Evolutionary conservation across 306 rosid genomes (phyloP), one percentile per base, ranked within the genome.

Genomic region (Pyrus bretschneideri): DNA sequence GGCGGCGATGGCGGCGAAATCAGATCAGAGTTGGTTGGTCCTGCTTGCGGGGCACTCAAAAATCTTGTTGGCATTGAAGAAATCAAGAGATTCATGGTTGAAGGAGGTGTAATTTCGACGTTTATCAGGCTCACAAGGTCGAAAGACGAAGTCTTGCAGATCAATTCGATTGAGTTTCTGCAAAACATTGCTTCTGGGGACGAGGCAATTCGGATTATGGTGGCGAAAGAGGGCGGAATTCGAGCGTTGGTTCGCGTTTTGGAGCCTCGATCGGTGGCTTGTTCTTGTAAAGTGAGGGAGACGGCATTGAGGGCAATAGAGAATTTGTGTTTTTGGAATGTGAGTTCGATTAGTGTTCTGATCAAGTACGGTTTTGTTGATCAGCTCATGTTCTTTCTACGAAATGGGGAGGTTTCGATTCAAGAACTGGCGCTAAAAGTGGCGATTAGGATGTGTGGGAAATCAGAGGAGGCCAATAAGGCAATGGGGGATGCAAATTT

Each of bases 11-110:
- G 85, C 65, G 79, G 73, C 15, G 69, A 31, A 17, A 38, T 30
- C 31, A 71, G 84, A 59, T 67, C 82, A n/a, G 96, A 87, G 42
- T 78, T 91, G 85, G 80, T 93, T 54, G 76, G 86, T 79, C 79
- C 90, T 49, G 86, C 96, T 68, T 93, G 96, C 76, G 97, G 91
- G 72, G 91, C 85, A 6, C 80, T 93, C 58, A 84, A 84, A 76
- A 91, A 93, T 85, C 97, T 93, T 3, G 79, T 86, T 11, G 85
- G 86, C 19, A 88, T 89, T 44, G 98, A 89, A 73, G 98, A 93
- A 71, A 93, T 93, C 7, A 85, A 88, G 87, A 87, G 96, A 78
- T 93, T 91, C 68, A 80, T 93, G 95, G 86, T 89, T 38, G 98
- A 93, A 70, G 96, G 89, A 67, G 93, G 88, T 33, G 98, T 83